These are phyloP conservation scores for Tricholoma terreum DNA, from an alignment of 768 basidiomycete genomes.

Conservation along the genomic window DNA sequence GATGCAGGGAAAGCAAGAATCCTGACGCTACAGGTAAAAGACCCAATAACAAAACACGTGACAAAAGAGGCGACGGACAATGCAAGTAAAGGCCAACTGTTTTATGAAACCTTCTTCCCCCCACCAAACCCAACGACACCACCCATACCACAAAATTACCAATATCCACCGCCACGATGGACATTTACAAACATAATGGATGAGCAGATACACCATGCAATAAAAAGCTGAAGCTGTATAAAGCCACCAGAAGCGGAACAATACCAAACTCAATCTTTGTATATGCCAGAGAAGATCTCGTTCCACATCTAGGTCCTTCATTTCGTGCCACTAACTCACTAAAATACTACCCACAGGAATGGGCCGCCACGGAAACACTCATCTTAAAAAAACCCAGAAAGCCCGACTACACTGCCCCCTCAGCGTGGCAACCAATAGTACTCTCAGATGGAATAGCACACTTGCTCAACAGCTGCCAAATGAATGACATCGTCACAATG, in stretches of 20 bases:
- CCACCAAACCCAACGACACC: too few relatives aligned
- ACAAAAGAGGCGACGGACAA: too few relatives aligned
- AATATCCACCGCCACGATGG: too few relatives aligned
- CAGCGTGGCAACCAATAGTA: background rate
- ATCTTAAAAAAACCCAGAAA: background rate
- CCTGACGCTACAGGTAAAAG: too few relatives aligned
- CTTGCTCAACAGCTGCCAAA: background rate
- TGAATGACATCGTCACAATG: too few relatives aligned
- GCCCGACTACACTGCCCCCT: too few relatives aligned
- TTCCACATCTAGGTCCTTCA: too few relatives aligned
- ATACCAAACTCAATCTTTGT: background rate
- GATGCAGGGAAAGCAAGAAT: too few relatives aligned
- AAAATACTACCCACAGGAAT: background rate
- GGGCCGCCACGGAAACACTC: background rate
- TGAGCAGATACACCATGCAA: background rate
- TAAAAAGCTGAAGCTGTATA: background rate
- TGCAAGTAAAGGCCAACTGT: too few relatives aligned
- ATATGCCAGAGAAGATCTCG: background rate
- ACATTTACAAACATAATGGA: background rate
- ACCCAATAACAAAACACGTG: too few relatives aligned
- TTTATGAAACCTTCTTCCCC: too few relatives aligned
- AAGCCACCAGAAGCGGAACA: background rate
- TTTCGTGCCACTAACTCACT: background rate
- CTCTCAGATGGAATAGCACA: background rate
- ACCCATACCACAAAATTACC: too few relatives aligned